Base-by-base conservation (phyloP, 2,329 filamentous ascomycete genomes). In the Leptographium flavum region DNA sequence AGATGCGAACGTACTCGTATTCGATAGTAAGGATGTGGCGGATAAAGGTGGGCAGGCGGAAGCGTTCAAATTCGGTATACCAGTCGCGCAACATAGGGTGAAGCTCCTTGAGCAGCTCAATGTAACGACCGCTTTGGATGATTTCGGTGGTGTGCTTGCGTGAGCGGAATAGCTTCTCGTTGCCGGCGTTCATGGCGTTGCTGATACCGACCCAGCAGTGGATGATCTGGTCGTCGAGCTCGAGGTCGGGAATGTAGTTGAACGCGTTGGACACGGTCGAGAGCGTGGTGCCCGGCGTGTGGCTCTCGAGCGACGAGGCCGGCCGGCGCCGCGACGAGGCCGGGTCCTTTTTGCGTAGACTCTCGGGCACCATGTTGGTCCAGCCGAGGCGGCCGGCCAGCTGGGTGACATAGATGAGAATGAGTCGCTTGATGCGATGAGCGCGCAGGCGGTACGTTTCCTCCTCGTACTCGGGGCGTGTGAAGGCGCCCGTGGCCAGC, bases 151-250 rank as follows among this genome's bases (percentile, higher is more conserved):
- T 96, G 58, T 88, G 82, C 51, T 90, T 81, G 47, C 86, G 81
- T 15, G 87, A 93, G 25, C 81, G 76, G 63, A 96, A 98, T 4
- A 98, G 70, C 53, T 82, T 79, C 57, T 93, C 79, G 56, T 96
- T 96, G 43, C 86, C 87, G 53, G 83, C 72, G 55, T 94, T 83
- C 83, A 96, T 94, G 49, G 90, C 79, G 54, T 87, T 83, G 52
- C 87, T 94, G 55, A 98, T 87, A 28, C 87, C 85, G 5, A 88
- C 81, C 92, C 92, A 98, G 60, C 87, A 93, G 61, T 94, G 83
- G 45, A 81, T 81, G 50, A 81, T 79, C 57, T 80, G 76, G 50
- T 81, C 77, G 55, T 81, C 77, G 4, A 81, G 65, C 55, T 81
- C 77, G 17, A 81, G 63, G 53, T 81, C 74, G 1, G 77, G 77